A percentile compares a stretch with the other conserved stretches of the same genome.
Conservation (phyloP, 192 early-diverging fungal species). For the Mortierella alpina region DNA sequence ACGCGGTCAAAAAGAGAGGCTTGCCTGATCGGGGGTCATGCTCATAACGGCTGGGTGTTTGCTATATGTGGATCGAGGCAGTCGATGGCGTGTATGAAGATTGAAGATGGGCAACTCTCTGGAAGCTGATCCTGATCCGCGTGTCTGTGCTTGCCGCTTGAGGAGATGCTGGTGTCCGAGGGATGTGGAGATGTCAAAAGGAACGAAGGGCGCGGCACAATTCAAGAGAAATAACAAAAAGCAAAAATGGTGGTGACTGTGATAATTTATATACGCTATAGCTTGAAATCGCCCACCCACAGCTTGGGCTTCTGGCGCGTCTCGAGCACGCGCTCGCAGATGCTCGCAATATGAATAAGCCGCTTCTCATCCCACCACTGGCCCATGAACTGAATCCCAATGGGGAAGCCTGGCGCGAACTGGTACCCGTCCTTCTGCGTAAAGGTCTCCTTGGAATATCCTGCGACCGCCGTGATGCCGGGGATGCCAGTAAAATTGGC, state of each 20-base stretch:
- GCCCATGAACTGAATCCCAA: conserved; percentile 75
- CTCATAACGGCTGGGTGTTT: background rate
- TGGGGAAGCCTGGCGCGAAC: conserved; percentile 62
- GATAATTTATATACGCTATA: conserved; percentile 1
- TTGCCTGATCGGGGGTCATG: conserved; percentile 35
- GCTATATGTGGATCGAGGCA: no score
- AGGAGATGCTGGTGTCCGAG: no score
- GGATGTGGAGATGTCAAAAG: no score
- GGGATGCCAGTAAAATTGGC: conserved; percentile 77
- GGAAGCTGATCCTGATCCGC: no score
- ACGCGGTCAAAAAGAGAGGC: background rate
- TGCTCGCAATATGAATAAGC: conserved; percentile 68
- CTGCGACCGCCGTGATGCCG: conserved; percentile 69
- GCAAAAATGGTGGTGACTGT: background rate
- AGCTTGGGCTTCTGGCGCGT: conserved; percentile 54
- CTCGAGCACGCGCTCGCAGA: conserved; percentile 60
- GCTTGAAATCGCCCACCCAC: conserved; percentile 29
- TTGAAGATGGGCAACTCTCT: no score
- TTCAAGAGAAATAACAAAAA: background rate
- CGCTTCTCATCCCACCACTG: conserved; percentile 77
- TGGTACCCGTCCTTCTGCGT: conserved; percentile 14
- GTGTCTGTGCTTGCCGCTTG: no score
- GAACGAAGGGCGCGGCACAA: background rate
- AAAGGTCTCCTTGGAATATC: conserved; percentile 54
- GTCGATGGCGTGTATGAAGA: no score